These are phyloP conservation scores for Clonostachys sp. DNA, from an alignment of 2,329 filamentous ascomycete genomes.

Conservation along the genomic window DNA sequence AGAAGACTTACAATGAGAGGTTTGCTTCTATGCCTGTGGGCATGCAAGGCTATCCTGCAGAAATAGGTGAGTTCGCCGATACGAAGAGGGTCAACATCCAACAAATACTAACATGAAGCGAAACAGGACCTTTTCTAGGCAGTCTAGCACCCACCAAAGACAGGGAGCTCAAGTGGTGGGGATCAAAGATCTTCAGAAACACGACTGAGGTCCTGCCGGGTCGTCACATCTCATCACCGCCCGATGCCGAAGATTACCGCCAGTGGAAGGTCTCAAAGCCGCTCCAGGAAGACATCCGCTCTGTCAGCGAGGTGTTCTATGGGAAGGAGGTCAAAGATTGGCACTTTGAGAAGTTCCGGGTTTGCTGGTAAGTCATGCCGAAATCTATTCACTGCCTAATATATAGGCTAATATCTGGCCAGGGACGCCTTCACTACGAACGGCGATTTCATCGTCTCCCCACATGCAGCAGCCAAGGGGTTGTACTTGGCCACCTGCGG, in stretches of 20 bases:
- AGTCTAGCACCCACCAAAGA: slow-evolving; percentile 49
- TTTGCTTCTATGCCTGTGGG: slow-evolving; percentile 46
- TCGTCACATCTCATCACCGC: slow-evolving; percentile 52
- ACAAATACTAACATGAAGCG: neutral
- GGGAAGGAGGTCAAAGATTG: slow-evolving; percentile 49
- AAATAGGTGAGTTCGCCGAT: slow-evolving; percentile 18
- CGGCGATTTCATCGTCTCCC: slow-evolving; percentile 59
- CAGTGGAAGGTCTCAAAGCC: slow-evolving; percentile 56
- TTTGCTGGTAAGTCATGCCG: slow-evolving; percentile 54
- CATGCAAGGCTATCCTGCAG: slow-evolving; percentile 31
- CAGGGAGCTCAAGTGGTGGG: slow-evolving; percentile 56
- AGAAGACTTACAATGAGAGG: slow-evolving; percentile 32
- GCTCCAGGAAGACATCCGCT: slow-evolving; percentile 53
- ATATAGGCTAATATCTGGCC: neutral
- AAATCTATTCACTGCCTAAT: neutral
- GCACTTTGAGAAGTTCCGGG: slow-evolving; percentile 57
- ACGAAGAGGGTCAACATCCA: neutral
- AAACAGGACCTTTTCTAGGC: slow-evolving; percentile 47
- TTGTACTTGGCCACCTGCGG: slow-evolving; percentile 61
- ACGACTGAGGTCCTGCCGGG: slow-evolving; percentile 47
- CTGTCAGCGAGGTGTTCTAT: slow-evolving; percentile 54
- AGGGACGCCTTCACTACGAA: slow-evolving; percentile 64
- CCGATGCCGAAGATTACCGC: slow-evolving; percentile 48
- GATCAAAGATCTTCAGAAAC: slow-evolving; percentile 54
- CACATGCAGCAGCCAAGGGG: slow-evolving; percentile 42